Conservation (phyloP, 768 basidiomycete genomes). For the Sutorius australiensis region DNA sequence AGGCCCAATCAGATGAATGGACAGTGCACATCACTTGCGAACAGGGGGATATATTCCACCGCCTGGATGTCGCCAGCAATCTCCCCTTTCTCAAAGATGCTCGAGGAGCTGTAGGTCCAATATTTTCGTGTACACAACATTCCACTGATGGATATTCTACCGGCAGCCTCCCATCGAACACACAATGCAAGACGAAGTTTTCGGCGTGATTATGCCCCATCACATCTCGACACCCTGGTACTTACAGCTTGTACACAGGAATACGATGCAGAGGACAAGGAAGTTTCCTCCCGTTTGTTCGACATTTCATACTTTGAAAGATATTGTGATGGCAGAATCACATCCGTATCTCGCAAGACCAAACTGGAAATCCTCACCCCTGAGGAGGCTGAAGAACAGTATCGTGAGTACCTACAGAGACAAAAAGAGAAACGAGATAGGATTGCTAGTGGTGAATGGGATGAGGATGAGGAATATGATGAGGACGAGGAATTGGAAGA, state of each 20-base stretch:
- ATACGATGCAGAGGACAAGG: slow-evolving; percentile 21
- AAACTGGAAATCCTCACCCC: slow-evolving; percentile 21
- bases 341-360: slow-evolving; percentile 18
- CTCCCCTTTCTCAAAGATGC: slow-evolving; percentile 21
- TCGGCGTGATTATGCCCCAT: background rate
- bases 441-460: slow-evolving; percentile 8
- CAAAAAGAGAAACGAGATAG: slow-evolving; percentile 5
- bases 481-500: slow-evolving; percentile 6
- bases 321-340: slow-evolving; percentile 23
- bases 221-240: background rate
- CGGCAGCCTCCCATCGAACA: slow-evolving; percentile 24
- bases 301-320: slow-evolving; percentile 20
- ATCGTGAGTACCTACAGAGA: slow-evolving; percentile 4
- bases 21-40: slow-evolving; percentile 27
- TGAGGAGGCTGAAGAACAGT: slow-evolving; percentile 14
- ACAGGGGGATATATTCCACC: slow-evolving; percentile 7
- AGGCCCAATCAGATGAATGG: slow-evolving; percentile 20
- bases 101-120: slow-evolving; percentile 18
- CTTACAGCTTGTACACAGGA: slow-evolving; percentile 16
- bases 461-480: slow-evolving; percentile 8
- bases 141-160: background rate
- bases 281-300: slow-evolving; percentile 17
- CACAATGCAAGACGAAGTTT: background rate
- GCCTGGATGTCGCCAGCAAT: slow-evolving; percentile 9
- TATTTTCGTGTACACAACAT: background rate